These are phyloP conservation scores for Allium sativum DNA, from an alignment of 106 monocot species.

Conservation along the genomic window DNA sequence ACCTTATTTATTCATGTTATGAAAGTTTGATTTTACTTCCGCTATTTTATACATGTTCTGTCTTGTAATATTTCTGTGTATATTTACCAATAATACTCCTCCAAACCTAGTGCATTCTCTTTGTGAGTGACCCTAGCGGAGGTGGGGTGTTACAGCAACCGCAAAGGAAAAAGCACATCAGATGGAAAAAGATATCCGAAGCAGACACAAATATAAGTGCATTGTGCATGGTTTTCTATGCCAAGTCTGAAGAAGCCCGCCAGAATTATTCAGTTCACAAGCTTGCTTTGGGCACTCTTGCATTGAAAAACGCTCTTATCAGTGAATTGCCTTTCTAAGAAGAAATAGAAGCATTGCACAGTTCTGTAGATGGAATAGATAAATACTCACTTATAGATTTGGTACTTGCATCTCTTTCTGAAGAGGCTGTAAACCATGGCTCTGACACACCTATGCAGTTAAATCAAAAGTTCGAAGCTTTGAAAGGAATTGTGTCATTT, in stretches of 20 bases:
- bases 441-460: constrained; percentile 49
- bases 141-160: constrained; percentile 73
- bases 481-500: constrained; percentile 82
- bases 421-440: constrained; percentile 58
- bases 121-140: no score
- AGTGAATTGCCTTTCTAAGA: constrained; percentile 54
- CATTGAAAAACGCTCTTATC: constrained; percentile 78
- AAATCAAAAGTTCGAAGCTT: constrained; percentile 74
- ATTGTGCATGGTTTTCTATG: constrained; percentile 96
- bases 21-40: no score
- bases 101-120: no score
- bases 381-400: constrained; percentile 64
- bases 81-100: no score
- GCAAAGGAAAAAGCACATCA: constrained; percentile 80
- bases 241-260: constrained; percentile 92
- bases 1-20: no score
- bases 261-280: constrained; percentile 89
- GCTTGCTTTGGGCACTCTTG: constrained; percentile 80
- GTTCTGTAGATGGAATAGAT: constrained; percentile 69
- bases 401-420: constrained; percentile 72
- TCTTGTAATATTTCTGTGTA: no score
- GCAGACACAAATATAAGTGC: constrained; percentile 88
- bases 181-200: constrained; percentile 90
- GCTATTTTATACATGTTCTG: no score
- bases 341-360: constrained; percentile 53